These are phyloP conservation scores for Aspergillus coremiiformis DNA, from an alignment of 495 filamentous ascomycete species.

Conservation along the genomic window DNA sequence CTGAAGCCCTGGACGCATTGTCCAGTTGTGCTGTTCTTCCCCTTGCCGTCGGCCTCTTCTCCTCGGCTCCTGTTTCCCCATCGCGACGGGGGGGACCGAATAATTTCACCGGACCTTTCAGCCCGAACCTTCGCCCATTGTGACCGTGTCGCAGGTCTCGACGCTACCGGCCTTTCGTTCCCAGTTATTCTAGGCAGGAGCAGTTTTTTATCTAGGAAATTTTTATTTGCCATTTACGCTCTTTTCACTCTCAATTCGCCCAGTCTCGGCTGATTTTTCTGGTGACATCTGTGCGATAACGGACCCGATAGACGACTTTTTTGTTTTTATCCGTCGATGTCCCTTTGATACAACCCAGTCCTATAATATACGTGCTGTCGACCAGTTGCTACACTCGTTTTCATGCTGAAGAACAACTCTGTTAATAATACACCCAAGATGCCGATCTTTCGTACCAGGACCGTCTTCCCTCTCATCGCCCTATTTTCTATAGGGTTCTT, in stretches of 20 bases:
- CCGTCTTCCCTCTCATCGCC: slow-evolving; percentile 37
- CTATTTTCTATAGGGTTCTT: slow-evolving; percentile 40
- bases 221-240: slow-evolving; percentile 19
- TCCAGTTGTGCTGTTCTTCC: slow-evolving; percentile 12
- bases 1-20: slow-evolving; percentile 11
- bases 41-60: slow-evolving; percentile 2
- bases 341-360: slow-evolving; percentile 8
- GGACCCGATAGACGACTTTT: slow-evolving; percentile 8
- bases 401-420: slow-evolving; percentile 36
- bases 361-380: slow-evolving; percentile 4
- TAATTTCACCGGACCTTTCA: slow-evolving; percentile 1
- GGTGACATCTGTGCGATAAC: slow-evolving; percentile 7
- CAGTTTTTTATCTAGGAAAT: slow-evolving; percentile 8
- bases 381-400: slow-evolving; percentile 5
- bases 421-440: slow-evolving; percentile 30
- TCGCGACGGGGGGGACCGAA: slow-evolving; percentile 4
- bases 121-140: slow-evolving; percentile 1
- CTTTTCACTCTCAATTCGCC: slow-evolving; percentile 12
- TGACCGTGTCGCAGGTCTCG: slow-evolving; percentile 20
- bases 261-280: slow-evolving; percentile 1
- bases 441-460: slow-evolving; percentile 41
- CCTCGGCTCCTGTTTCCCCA: slow-evolving; percentile 4
- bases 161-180: slow-evolving; percentile 30
- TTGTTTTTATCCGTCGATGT: slow-evolving; percentile 8
- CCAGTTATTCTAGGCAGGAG: slow-evolving; percentile 16